A percentile compares a stretch with the other conserved stretches of the same genome.
Conservation (phyloP, 345 rosid species). For the Aquilaria sinensis region DNA sequence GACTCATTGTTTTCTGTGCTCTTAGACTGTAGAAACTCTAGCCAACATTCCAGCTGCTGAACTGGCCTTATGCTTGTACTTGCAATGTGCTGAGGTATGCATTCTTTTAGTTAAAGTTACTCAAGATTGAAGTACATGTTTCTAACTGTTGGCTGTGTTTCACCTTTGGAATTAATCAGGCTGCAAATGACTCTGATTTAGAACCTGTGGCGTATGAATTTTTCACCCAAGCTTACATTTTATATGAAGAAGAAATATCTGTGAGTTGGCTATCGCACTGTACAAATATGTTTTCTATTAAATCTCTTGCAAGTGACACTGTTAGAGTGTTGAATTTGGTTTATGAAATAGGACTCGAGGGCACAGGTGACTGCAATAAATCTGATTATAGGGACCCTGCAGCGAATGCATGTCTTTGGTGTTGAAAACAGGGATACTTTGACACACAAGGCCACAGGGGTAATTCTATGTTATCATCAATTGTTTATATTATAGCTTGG, state of each 20-base stretch:
- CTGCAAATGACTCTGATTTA: conserved; percentile 90
- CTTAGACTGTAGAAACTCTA: conserved; percentile 78
- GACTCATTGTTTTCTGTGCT: conserved; percentile 8
- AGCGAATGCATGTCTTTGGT: conserved; percentile 97
- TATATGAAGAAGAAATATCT: conserved; percentile 95
- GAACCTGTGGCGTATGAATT: conserved; percentile 98
- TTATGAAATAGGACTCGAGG: conserved; percentile 63
- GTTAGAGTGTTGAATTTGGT: conserved; percentile 10
- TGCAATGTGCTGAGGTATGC: conserved; percentile 97
- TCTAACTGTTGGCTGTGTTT: conserved; percentile 1
- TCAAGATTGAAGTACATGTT: conserved; percentile 2
- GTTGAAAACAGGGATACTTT: conserved; percentile 97
- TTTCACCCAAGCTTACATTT: conserved; percentile 97
- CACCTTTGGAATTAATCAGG: conserved; percentile 40
- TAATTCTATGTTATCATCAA: conserved; percentile 24
- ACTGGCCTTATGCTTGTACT: conserved; percentile 72
- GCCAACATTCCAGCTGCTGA: conserved; percentile 82
- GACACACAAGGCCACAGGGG: conserved; percentile 97
- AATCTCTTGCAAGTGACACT: conserved; percentile 1
- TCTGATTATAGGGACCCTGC: conserved; percentile 90
- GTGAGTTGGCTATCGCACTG: conserved; percentile 39
- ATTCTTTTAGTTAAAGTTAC: background rate
- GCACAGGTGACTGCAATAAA: conserved; percentile 94
- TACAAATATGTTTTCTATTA: too few species aligned
- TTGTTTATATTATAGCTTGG: conserved; percentile 4